Evolutionary conservation across 768 basidiomycete genomes (phyloP), one percentile per base, ranked within the genome.

Genomic region (Boletus rubroflammeus): DNA sequence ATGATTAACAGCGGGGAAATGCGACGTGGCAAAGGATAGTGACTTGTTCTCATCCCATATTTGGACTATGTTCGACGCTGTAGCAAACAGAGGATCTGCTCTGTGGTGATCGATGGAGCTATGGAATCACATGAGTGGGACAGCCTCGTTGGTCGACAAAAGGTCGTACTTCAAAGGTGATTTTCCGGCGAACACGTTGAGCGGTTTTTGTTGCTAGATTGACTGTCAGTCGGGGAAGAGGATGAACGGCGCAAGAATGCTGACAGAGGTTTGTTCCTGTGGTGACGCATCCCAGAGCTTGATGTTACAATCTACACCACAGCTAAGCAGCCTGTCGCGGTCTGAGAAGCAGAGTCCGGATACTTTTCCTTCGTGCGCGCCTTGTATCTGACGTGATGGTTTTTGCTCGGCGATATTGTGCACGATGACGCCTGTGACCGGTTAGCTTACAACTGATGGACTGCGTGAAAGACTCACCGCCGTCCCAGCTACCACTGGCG

Each of bases 31-130:
- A 39, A 40, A 42, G 32, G 39, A 32, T 10, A 60, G 2, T 15
- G 34, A 93, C 90, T 93, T 93, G 35, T 88, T 95, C 72, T 98
- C 93, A 62, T 99, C 97, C 97, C 97, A 99, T 60, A 99, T 80
- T 69, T 98, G 96, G 7, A 99, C 94, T 45, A 82, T 80, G 62
- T 88, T 92, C 0, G 93, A 96, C 2, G 93, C 94, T 0, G 96
- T 95, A 0, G 94, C 96, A 62, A 99, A 99, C 5, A 93, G 71
- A n/a, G 87, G 77, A 54, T 95, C 90, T 34, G 83, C 82, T 43
- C 88, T 81, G 67, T 98, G 97, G 66, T 98, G 97, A 62, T 98
- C 93, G 71, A 99, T 90, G 41, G 89, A 88, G 65, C 94, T 96
- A 62, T 7, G 32, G 35, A 51, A 43, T 41, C 3, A 21, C 14